Conservation (phyloP, 345 rosid species). For the Anastatica hierochuntica region DNA sequence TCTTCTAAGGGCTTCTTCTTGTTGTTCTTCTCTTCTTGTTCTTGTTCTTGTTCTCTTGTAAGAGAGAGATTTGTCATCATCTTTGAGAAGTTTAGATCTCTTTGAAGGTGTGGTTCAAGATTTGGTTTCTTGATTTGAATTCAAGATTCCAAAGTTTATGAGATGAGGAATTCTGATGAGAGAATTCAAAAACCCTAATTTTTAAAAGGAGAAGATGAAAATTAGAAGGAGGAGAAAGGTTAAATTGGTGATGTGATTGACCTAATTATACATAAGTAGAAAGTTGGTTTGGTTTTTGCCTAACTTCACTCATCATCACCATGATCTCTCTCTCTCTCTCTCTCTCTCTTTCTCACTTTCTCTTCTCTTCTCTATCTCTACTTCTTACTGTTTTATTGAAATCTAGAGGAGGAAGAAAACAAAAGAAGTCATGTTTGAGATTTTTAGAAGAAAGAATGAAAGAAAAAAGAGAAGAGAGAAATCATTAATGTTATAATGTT, state of each 20-base stretch:
- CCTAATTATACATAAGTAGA: slow-evolving; percentile 25
- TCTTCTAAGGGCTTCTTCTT: slow-evolving; percentile 8
- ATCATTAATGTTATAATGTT: slow-evolving; percentile 5
- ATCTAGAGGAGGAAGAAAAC: background rate
- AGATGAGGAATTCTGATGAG: slow-evolving; percentile 6
- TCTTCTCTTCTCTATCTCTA: slow-evolving; percentile 18
- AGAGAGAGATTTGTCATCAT: slow-evolving; percentile 44
- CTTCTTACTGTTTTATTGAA: slow-evolving; percentile 4
- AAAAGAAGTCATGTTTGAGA: background rate
- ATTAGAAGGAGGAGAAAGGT: no score
- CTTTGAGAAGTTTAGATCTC: no score
- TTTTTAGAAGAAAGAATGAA: slow-evolving; percentile 15
- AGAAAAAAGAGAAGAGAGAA: slow-evolving; percentile 4
- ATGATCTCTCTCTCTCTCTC: no score
- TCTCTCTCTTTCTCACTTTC: no score
- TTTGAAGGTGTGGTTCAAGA: no score
- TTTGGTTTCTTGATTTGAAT: no score
- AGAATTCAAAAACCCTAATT: slow-evolving; percentile 19
- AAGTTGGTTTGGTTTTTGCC: slow-evolving; percentile 24
- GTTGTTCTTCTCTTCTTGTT: background rate
- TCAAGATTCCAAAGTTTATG: no score
- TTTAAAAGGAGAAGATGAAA: slow-evolving; percentile 7
- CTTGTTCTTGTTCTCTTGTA: slow-evolving; percentile 25
- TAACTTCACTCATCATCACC: slow-evolving; percentile 21
- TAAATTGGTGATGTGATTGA: slow-evolving; percentile 26